These are phyloP conservation scores for Catunica adiposa DNA, from an alignment of 2,329 filamentous ascomycete genomes.

Conservation along the genomic window DNA sequence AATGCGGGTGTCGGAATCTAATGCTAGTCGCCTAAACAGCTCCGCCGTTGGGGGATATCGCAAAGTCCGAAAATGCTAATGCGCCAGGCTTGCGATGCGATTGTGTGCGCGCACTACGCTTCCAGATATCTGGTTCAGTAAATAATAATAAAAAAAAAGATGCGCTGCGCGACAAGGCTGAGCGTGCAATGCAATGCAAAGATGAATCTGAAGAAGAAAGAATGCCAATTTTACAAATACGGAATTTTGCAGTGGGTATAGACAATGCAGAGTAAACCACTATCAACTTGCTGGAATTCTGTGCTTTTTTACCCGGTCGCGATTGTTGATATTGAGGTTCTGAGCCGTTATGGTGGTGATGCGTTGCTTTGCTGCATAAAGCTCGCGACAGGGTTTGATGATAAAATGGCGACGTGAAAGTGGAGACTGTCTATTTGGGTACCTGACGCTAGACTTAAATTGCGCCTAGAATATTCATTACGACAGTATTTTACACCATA, in stretches of 20 bases:
- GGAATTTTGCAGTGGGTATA: neutral
- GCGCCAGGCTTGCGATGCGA: neutral
- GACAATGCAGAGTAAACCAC: neutral
- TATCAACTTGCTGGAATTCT: neutral
- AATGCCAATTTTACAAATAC: neutral
- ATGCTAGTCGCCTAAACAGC: neutral
- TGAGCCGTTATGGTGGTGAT: neutral
- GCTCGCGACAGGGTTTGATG: neutral
- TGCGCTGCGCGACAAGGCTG: conserved; percentile 10
- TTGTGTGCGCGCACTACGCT: neutral
- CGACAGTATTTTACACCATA: neutral
- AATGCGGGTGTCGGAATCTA: neutral
- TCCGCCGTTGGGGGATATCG: neutral
- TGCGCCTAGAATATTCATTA: neutral
- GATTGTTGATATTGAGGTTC: neutral
- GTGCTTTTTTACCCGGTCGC: neutral
- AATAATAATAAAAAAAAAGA: conserved; percentile 7
- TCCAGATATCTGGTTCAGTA: conserved; percentile 1
- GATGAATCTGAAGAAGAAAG: neutral
- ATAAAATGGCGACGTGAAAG: neutral
- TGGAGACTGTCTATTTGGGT: neutral
- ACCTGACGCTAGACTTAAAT: neutral
- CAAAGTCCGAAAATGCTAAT: neutral
- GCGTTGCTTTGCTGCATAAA: neutral
- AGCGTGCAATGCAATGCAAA: conserved; percentile 1